These are phyloP conservation scores for Geotrichum cucujoidarum DNA, from an alignment of 1,139 yeast genomes.

Conservation along the genomic window DNA sequence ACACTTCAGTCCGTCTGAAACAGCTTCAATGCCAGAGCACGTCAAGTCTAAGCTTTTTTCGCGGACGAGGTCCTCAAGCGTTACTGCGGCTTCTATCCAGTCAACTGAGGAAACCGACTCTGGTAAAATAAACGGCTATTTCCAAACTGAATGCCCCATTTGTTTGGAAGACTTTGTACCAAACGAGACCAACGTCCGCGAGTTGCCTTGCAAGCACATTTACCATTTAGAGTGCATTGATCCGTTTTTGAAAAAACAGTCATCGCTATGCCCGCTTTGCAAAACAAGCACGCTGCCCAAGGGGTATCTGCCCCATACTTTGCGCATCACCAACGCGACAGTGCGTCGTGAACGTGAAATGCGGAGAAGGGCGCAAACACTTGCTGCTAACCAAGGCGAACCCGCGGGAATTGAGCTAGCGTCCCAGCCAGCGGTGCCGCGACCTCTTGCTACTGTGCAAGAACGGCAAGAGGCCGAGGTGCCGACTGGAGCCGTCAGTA, in stretches of 20 bases:
- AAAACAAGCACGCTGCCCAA: conserved; percentile 27
- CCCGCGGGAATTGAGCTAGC: too few relatives aligned
- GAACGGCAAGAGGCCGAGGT: too few relatives aligned
- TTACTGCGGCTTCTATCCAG: neutral
- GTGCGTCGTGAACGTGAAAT: conserved; percentile 29
- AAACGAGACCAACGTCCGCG: conserved; percentile 25
- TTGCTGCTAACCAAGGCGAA: neutral
- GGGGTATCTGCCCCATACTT: conserved; percentile 28
- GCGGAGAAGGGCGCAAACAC: conserved; percentile 8
- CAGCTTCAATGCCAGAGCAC: neutral
- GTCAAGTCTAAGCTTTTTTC: neutral
- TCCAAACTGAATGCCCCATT: conserved; percentile 30
- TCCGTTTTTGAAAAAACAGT: conserved; percentile 27
- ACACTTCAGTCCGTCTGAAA: conserved; percentile 9
- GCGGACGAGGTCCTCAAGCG: neutral
- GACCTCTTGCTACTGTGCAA: too few relatives aligned
- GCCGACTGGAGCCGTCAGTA: too few relatives aligned
- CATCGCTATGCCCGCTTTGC: conserved; percentile 31
- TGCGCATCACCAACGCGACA: conserved; percentile 28
- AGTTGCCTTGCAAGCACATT: conserved; percentile 30
- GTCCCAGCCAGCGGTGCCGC: too few relatives aligned
- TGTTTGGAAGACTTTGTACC: conserved; percentile 30
- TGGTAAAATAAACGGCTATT: conserved; percentile 16
- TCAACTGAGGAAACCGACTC: neutral
- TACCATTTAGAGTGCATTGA: conserved; percentile 31